Evolutionary conservation across 371 early-diverging fungal species (phyloP).

Genomic region (Syncephalastrum monosporum): DNA sequence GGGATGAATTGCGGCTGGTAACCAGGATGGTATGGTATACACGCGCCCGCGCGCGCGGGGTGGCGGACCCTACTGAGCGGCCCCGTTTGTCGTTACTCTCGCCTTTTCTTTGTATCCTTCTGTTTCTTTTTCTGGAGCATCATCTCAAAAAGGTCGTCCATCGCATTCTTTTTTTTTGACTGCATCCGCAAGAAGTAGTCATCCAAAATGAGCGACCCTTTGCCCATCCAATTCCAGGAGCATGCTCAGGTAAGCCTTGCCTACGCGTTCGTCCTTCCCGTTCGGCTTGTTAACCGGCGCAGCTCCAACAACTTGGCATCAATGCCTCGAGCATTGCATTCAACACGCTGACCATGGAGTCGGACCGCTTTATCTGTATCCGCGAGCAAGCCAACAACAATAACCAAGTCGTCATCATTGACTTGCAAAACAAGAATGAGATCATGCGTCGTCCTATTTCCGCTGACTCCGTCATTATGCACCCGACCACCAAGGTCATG

Average conservation of each 20-base stretch:
- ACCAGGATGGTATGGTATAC: too few species aligned
- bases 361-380: slow-evolving; percentile 96
- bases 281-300: slow-evolving; percentile 4
- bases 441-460: slow-evolving; percentile 89
- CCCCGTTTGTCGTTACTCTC: too few species aligned
- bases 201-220: slow-evolving; percentile 59
- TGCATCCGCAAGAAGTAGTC: neutral
- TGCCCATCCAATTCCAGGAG: slow-evolving; percentile 91
- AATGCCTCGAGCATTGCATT: slow-evolving; percentile 93
- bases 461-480: slow-evolving; percentile 98
- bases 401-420: slow-evolving; percentile 92
- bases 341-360: slow-evolving; percentile 96
- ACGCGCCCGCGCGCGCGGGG: too few species aligned
- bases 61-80: too few species aligned
- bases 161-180: too few species aligned
- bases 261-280: neutral
- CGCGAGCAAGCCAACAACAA: slow-evolving; percentile 86
- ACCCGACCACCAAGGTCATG: slow-evolving; percentile 88
- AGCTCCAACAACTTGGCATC: slow-evolving; percentile 92
- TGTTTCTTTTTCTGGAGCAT: too few species aligned
- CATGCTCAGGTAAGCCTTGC: slow-evolving; percentile 80
- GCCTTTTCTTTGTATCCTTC: too few species aligned
- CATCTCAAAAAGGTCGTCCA: too few species aligned
- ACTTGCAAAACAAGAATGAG: slow-evolving; percentile 81
- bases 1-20: too few species aligned